These are phyloP conservation scores for Raphanus sativus DNA, from an alignment of 345 rosid species.

Conservation along the genomic window DNA sequence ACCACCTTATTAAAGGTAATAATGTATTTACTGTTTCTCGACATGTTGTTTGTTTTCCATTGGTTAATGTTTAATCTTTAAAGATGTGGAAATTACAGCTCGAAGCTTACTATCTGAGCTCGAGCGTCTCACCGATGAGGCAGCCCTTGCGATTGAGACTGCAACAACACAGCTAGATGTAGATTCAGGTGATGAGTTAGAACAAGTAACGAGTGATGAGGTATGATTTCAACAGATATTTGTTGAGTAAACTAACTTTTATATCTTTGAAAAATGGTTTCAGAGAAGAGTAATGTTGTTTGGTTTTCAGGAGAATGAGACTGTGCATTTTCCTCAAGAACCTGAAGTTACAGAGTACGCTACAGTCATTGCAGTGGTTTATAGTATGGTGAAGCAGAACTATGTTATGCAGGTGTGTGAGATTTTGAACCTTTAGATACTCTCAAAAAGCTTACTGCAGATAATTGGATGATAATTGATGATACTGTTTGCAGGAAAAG, in stretches of 20 bases:
- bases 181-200: conserved; percentile 32
- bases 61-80: background rate
- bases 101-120: conserved; percentile 56
- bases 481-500: conserved; percentile 52
- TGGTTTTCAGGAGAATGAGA: conserved; percentile 41
- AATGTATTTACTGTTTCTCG: background rate
- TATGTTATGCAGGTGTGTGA: conserved; percentile 64
- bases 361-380: conserved; percentile 57
- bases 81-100: conserved; percentile 46
- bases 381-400: conserved; percentile 77
- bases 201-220: conserved; percentile 40
- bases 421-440: background rate
- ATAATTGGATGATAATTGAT: background rate
- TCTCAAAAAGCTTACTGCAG: background rate
- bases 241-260: background rate
- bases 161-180: conserved; percentile 32
- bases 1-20: conserved; percentile 62
- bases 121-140: conserved; percentile 50
- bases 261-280: background rate
- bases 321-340: conserved; percentile 29
- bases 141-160: conserved; percentile 42
- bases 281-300: background rate
- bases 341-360: conserved; percentile 50
- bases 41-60: background rate
- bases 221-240: conserved; percentile 32